These are phyloP conservation scores for Staphylotrichum tortipilum DNA, from an alignment of 495 filamentous ascomycete genomes.

Conservation along the genomic window DNA sequence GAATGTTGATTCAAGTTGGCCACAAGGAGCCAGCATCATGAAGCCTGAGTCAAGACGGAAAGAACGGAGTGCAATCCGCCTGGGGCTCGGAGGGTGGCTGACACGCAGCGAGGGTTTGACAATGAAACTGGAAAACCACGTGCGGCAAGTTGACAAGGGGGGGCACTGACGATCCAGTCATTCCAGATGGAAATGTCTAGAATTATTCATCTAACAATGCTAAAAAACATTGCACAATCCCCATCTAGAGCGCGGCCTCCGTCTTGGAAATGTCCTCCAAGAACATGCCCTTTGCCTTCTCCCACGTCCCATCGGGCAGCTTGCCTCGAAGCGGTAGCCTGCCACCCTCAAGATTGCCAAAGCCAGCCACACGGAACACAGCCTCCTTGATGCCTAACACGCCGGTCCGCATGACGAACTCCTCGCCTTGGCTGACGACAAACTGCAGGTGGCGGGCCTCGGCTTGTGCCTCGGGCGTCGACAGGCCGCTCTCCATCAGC, in stretches of 20 bases:
- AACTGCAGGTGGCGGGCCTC: conserved; percentile 48
- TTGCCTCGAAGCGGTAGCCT: conserved; percentile 46
- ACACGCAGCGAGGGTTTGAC: too few species aligned
- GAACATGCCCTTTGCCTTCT: conserved; percentile 16
- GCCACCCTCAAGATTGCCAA: conserved; percentile 48
- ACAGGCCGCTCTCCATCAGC: conserved; percentile 29
- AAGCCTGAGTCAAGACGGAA: too few species aligned
- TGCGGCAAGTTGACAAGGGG: too few species aligned
- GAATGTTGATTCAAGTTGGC: too few species aligned
- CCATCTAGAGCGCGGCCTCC: conserved; percentile 10
- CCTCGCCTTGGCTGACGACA: conserved; percentile 48
- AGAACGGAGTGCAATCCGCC: too few species aligned
- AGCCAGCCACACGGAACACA: conserved; percentile 41
- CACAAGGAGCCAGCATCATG: too few species aligned
- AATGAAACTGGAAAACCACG: too few species aligned
- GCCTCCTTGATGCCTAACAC: conserved; percentile 58
- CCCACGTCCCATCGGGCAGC: conserved; percentile 39
- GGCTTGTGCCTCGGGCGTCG: conserved; percentile 15
- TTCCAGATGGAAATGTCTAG: too few species aligned
- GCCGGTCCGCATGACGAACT: conserved; percentile 49
- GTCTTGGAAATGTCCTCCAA: conserved; percentile 17
- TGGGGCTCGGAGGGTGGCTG: too few species aligned
- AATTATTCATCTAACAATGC: too few species aligned
- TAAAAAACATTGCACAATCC: too few species aligned
- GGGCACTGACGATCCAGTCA: too few species aligned